Base-by-base conservation (phyloP, 257 asterid genomes). In the Coffea canephora region DNA sequence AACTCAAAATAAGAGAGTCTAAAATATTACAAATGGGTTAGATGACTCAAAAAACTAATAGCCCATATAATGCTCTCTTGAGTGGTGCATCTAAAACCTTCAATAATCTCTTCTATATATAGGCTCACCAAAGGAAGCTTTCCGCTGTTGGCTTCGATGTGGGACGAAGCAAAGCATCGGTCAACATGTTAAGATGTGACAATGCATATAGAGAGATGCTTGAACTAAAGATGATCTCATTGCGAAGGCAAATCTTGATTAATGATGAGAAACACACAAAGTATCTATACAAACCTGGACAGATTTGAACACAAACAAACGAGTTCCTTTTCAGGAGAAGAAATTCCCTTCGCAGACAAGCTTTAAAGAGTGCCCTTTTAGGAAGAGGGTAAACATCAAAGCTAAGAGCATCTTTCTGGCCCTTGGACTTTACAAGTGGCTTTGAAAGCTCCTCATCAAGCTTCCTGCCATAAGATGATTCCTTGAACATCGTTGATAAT, bases 241-340 rank as follows among this genome's bases (percentile, higher is more conserved):
- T 25, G 65, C 65, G 8, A 43, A 62, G 36, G 13, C 54, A 15
- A 76, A 50, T 14, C 43, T 45, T 50, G 57, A 50, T 12, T 15
- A 52, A 76, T 55, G 50, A 78, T n/a, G 31, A 52, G 31, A 21
- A 55, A 41, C 62, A 55, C 23, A 39, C 21, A 75, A 0, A 55
- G 36, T 34, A 55, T 8, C 31, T 18, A 43, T 18, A 11, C 75
- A 74, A 52, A 89, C 93, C 93, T 89, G 93, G 71, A 83, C 36
- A 69, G 77, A 41, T 84, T 86, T 87, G 89, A 86, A 87, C 16
- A 48, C 87, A 82, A 21, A 83, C 39, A 55, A 87, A 89, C 27
- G 88, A 87, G 79, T 89, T 89, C 74, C 91, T 83, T 77, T 83
- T 86, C 85, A 87, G 80, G 48, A 89, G 87, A 75, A 87, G 90